Evolutionary conservation across 306 rosid genomes (phyloP), one percentile per base, ranked within the genome.

Genomic region (Lablab purpureus): DNA sequence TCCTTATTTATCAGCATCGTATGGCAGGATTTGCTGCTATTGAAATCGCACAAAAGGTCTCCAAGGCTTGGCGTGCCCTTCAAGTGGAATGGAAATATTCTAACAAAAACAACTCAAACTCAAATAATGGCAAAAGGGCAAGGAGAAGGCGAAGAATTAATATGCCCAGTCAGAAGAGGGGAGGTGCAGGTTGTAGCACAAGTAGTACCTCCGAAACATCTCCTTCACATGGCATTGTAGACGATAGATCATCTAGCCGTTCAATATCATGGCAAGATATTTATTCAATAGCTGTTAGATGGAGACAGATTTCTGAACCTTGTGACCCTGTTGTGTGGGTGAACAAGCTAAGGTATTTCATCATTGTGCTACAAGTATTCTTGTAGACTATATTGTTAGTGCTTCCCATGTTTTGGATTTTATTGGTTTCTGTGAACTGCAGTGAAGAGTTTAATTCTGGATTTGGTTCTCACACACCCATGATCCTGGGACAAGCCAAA

Each of bases 21-120:
- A 95, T 95, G 99, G 97, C 95, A 72, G 99, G 99, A 75, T 82
- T 92, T 85, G 99, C 99, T 79, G 94, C 88, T 74, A 91, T 95
- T 85, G 99, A 95, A 89, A 88, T 95, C 83, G 98, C 99, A 22
- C 99, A 95, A 71, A 95, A 85, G 91, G 91, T 91, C 85, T 92
- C 98, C 52, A 95, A 88, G 90, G 96, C 90, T 81, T 92, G 98
- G 98, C 96, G 98, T 75, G 81, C 89, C 75, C 50, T 93, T 80
- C 97, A 87, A 78, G 63, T 66, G 0, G 96, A 93, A 82, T 93
- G 92, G 97, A 92, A 87, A 85, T 72, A 80, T 84, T 85, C 97
- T 74, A 92, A 84, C 82, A 95, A 87, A 85, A 74, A 83, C 43
- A 62, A 62, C 67, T 62, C 43, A 78, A 85, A 85, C 69, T 83